Base-by-base conservation (phyloP, 768 basidiomycete species). In the Suillus lakei region DNA sequence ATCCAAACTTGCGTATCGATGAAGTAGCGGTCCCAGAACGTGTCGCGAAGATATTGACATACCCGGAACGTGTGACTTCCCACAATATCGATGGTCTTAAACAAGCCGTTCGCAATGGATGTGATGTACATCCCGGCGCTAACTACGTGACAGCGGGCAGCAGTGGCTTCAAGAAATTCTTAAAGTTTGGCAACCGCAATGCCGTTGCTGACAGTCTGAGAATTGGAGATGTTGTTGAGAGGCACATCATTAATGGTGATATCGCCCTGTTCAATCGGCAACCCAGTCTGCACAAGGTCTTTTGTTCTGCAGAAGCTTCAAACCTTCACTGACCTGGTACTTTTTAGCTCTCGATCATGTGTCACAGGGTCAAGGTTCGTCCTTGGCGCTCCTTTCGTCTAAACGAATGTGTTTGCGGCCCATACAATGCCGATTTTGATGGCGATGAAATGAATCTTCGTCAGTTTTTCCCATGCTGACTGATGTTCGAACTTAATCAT, bases 381-480 rank as follows among this genome's bases (percentile, higher is more conserved):
- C 98, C 98, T 28, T 99, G 98, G 98, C 83, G 97, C 68, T 93
- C 98, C 1, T 98, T 99, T 82, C 86, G 98, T 38, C 80, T 99
- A 63, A 99, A 99, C 73, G 98, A 99, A 76, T 99, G 98, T 87
- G 98, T 98, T 10, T 99, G 98, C 79, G 96, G 94, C 55, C 98
- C 98, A 9, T 99, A 98, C 80, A 98, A 98, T 74, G 98, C 98
- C 58, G 98, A 99, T 83, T 99, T 99, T 69, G 98, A 99, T 75
- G 98, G 98, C 67, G 98, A 99, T 75, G 98, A 99, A 77, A 99
- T 99, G 98, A 99, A 99, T 79, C 82, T 99, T 72, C 98, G 97
- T 96, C 72, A 72, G 93, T 75, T 60, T 54, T 41, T 28, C 5
- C 30, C 26, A 30, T 41, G 28, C 38, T 41, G 12, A 30, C 26